Base-by-base conservation (phyloP, 495 filamentous ascomycete genomes). In the Annulohypoxylon stygium region DNA sequence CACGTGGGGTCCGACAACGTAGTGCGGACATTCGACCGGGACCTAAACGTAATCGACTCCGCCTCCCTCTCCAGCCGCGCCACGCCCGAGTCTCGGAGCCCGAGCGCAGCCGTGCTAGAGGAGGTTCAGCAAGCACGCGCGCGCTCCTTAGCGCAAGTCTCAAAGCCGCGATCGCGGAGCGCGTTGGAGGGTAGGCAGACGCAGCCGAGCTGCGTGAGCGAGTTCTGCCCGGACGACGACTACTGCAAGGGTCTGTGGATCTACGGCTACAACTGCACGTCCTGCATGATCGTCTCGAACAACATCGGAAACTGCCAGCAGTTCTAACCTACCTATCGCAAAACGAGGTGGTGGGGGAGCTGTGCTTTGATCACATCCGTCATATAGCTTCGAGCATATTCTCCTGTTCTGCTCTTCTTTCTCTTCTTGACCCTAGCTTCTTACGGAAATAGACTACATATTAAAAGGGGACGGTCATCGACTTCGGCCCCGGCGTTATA, bases 1-100 rank as follows among this genome's bases (percentile, higher is more conserved):
- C 71, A 74, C 47, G 61, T 74, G 11, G 71, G 71, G 0, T 74
- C 71, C 12, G 71, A 74, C 66, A 70, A 74, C 43, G 67, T 74
- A 18, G 66, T 70, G 5, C 66, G 71, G 3, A 57, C 66, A 12
- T 74, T 74, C 39, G 66, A 74, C 55, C 53, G 57, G 48, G 16
- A 70, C 48, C 66, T 74, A 48, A 67, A 70, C 55, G 71, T 74
- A 3, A 55, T 74, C 23, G 71, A 74, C 61, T 74, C 51, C 57
- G 66, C 66, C 4, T 55, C 50, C 18, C 66, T 74, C 10, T 66
- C 70, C 55, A 45, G 34, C 61, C 54, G 48, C 2, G 37, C 14
- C 7, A 0, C 71, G 0, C 2, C 23, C 8, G 58, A 1, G 64
- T 50, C 70, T 2, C 37, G 70, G 23, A 57, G 26, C 30, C 71